phyloP scores from a whole-genome alignment of 2,329 filamentous ascomycete genomes.

The Pyricularia sp. region DNA sequence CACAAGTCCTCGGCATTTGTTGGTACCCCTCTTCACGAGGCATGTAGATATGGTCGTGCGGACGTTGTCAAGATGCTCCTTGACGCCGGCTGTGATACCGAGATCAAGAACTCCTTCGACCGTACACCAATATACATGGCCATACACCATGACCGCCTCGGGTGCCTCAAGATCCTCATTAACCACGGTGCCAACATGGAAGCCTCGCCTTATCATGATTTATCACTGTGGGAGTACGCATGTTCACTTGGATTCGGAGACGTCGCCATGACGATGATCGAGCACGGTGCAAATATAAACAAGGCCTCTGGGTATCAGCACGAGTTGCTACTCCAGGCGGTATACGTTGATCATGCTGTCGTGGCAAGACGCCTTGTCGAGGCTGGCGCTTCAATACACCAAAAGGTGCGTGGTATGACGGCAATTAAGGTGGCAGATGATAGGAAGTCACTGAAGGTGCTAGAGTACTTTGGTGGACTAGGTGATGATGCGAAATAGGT shows the following conservation, averaged over 20 bases:
- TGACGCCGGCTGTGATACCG: neutral
- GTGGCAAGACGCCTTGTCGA: neutral
- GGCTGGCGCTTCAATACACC: neutral
- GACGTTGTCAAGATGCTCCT: neutral
- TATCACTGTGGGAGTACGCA: neutral
- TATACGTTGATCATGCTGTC: neutral
- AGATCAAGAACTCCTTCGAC: neutral
- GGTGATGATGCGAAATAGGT: neutral
- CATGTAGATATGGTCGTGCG: neutral
- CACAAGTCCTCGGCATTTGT: neutral
- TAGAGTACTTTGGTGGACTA: neutral
- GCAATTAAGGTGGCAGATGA: neutral
- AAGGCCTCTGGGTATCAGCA: neutral
- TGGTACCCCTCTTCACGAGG: neutral
- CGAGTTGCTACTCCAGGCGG: neutral
- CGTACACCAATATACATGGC: neutral
- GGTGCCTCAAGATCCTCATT: neutral
- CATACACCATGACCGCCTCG: neutral
- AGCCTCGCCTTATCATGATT: neutral
- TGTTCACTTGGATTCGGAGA: neutral
- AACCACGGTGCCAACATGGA: neutral
- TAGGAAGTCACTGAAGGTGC: neutral
- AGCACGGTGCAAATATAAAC: neutral
- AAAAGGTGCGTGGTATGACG: neutral
- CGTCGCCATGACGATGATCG: neutral